Evolutionary conservation across 1,139 yeast species (phyloP).

Genomic region (Casaregolazyma lundiana): DNA sequence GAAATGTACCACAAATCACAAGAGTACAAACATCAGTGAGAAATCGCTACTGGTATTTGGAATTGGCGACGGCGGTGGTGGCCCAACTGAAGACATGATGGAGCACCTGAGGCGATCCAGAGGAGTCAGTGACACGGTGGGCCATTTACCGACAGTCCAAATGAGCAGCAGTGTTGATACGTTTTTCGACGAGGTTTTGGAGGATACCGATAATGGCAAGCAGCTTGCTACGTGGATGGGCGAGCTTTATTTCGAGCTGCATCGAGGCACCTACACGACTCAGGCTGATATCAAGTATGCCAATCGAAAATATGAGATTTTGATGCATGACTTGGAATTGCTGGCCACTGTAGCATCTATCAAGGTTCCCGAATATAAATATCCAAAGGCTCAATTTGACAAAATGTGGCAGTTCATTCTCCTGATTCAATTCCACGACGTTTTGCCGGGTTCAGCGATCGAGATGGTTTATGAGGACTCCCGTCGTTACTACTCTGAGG

Average conservation of each 20-base stretch:
- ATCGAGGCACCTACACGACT: slow-evolving; percentile 91
- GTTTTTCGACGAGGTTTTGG: slow-evolving; percentile 43
- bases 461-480: slow-evolving; percentile 94
- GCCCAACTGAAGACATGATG: slow-evolving; percentile 86
- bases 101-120: slow-evolving; percentile 85
- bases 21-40: slow-evolving; percentile 70
- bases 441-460: slow-evolving; percentile 94
- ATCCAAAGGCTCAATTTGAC: slow-evolving; percentile 66
- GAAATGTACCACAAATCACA: slow-evolving; percentile 71
- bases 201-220: slow-evolving; percentile 56
- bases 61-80: slow-evolving; percentile 97
- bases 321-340: slow-evolving; percentile 77
- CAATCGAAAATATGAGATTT: slow-evolving; percentile 68
- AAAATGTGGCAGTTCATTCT: slow-evolving; percentile 81
- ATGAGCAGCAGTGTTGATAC: slow-evolving; percentile 17
- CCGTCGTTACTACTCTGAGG: slow-evolving; percentile 61
- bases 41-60: slow-evolving; percentile 73
- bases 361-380: slow-evolving; percentile 46
- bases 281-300: slow-evolving; percentile 77
- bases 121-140: slow-evolving; percentile 74
- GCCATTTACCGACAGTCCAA: slow-evolving; percentile 69
- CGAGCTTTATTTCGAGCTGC: slow-evolving; percentile 88
- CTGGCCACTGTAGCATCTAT: slow-evolving; percentile 72
- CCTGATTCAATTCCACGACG: slow-evolving; percentile 94
- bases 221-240: slow-evolving; percentile 82